Conservation (phyloP, 129 eudicot genomes). For the Lonicera japonica region DNA sequence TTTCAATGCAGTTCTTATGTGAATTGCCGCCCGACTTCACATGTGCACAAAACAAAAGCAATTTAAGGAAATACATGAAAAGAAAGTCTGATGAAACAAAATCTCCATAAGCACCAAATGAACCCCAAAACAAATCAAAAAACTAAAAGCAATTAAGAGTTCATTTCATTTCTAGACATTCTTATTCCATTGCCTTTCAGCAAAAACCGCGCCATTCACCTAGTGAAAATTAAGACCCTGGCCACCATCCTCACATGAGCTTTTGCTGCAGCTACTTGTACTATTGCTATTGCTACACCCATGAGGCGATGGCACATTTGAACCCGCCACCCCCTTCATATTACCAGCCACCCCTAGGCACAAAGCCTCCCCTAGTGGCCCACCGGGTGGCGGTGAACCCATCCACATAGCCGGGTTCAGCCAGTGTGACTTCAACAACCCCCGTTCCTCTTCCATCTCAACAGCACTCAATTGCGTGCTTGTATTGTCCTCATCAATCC, state of each 20-base stretch:
- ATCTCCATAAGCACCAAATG: background rate
- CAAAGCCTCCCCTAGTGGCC: slow-evolving; percentile 80
- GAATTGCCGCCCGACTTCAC: too few relatives aligned
- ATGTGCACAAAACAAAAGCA: too few relatives aligned
- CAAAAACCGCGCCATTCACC: slow-evolving; percentile 9
- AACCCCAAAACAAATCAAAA: background rate
- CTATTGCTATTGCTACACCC: slow-evolving; percentile 27
- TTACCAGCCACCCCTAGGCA: slow-evolving; percentile 44
- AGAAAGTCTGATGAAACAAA: background rate
- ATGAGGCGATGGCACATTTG: slow-evolving; percentile 19
- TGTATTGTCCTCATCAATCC: slow-evolving; percentile 14
- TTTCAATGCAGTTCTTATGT: too few relatives aligned
- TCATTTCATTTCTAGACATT: background rate
- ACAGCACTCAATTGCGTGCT: slow-evolving; percentile 1
- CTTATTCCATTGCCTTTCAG: background rate
- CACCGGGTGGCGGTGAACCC: slow-evolving; percentile 51
- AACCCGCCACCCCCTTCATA: slow-evolving; percentile 6
- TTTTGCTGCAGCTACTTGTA: slow-evolving; percentile 35
- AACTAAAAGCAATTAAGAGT: background rate
- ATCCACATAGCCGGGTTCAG: slow-evolving; percentile 44
- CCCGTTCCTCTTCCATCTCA: slow-evolving; percentile 10
- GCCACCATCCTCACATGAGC: slow-evolving; percentile 38
- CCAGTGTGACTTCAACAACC: slow-evolving; percentile 33
- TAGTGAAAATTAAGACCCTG: slow-evolving; percentile 34
- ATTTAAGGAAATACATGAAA: background rate